Percentiles rank a stretch among this genome's conserved stretches.
phyloP scores from a whole-genome alignment of 2,329 filamentous ascomycete species.

The Exutisphaerella laricina region DNA sequence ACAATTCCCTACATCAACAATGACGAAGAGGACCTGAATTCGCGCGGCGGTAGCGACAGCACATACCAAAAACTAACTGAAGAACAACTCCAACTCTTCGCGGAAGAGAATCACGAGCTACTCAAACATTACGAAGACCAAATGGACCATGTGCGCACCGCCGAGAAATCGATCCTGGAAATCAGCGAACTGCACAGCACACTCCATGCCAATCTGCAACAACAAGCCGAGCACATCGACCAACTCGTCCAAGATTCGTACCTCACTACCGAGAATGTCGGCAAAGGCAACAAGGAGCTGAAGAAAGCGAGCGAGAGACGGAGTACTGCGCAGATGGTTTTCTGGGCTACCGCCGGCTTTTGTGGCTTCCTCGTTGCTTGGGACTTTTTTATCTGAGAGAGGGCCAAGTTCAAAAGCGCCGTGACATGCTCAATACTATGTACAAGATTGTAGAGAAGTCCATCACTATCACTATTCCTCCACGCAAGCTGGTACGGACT shows the following conservation, averaged over 20 bases:
- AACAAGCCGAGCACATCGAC: constrained; percentile 83
- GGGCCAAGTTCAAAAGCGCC: too few relatives aligned
- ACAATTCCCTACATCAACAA: constrained; percentile 21
- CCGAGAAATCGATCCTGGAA: constrained; percentile 84
- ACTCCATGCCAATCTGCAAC: constrained; percentile 76
- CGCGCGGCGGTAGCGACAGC: constrained; percentile 1
- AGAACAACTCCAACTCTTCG: constrained; percentile 90
- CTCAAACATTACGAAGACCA: constrained; percentile 89
- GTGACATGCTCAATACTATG: too few relatives aligned
- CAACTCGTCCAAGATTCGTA: constrained; percentile 80
- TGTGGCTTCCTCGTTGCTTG: constrained; percentile 44
- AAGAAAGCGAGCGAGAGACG: constrained; percentile 65
- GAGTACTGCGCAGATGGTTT: constrained; percentile 47
- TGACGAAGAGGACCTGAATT: not conserved
- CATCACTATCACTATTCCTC: too few relatives aligned
- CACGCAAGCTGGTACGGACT: too few relatives aligned
- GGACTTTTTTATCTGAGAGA: constrained; percentile 44
- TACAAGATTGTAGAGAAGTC: too few relatives aligned
- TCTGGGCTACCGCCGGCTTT: constrained; percentile 43
- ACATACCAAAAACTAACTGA: constrained; percentile 53
- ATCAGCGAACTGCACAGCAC: constrained; percentile 89
- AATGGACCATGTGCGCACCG: constrained; percentile 86
- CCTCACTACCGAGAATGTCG: constrained; percentile 77
- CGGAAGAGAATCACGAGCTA: constrained; percentile 87
- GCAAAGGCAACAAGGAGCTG: constrained; percentile 82